Conservation (phyloP, 176 grass and related monocot species). For the Cenchrus americanus region DNA sequence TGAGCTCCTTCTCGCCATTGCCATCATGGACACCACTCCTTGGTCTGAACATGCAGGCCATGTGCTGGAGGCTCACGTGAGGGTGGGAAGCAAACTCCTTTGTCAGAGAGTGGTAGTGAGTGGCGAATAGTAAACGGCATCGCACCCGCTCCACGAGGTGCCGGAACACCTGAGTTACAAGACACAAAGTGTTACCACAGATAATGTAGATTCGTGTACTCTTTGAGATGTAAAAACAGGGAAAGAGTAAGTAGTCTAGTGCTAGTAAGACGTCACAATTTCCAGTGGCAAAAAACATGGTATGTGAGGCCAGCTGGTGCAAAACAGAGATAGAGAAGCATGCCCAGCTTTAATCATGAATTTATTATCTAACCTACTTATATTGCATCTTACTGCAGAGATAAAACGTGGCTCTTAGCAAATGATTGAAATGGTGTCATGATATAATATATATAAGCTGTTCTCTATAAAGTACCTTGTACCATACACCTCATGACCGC, state of each 20-base stretch:
- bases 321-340: constrained; percentile 5
- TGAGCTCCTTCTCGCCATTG: constrained; percentile 50
- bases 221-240: background rate
- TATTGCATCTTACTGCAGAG: background rate
- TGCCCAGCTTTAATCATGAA: background rate
- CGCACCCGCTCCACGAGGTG: constrained; percentile 80
- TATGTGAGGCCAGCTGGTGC: background rate
- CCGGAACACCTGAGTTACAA: constrained; percentile 73
- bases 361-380: background rate
- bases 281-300: background rate
- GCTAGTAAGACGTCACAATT: background rate
- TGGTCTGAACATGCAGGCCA: constrained; percentile 76
- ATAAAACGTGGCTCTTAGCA: background rate
- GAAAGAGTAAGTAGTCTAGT: background rate
- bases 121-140: constrained; percentile 89
- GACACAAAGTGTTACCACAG: background rate
- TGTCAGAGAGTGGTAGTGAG: constrained; percentile 89
- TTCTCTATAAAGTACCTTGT: background rate
- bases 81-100: constrained; percentile 94
- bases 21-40: constrained; percentile 29
- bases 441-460: background rate
- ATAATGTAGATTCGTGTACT: background rate
- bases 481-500: too few species aligned
- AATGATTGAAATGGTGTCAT: background rate
- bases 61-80: constrained; percentile 82